A percentile compares a stretch with the other conserved stretches of the same genome.
phyloP scores from a whole-genome alignment of 768 basidiomycete species.

The Lenzites betulinus region DNA sequence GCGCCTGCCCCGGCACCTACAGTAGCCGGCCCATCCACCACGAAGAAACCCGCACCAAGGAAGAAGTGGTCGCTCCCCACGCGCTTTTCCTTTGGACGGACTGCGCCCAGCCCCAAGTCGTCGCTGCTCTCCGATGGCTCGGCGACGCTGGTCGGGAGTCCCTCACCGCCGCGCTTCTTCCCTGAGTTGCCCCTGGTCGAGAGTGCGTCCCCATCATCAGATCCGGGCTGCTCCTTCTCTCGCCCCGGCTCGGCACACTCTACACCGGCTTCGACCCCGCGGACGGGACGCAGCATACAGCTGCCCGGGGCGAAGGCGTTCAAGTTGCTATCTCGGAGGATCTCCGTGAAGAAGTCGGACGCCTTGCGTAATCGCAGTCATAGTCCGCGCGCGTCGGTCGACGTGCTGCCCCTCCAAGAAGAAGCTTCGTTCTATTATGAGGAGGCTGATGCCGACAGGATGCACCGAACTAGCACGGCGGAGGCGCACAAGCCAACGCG shows the following conservation, averaged over 20 bases:
- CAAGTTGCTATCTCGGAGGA: conserved; percentile 10
- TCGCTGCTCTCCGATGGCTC: conserved; percentile 8
- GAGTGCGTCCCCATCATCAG: neutral
- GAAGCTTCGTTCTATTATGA: neutral
- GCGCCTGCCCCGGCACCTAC: neutral
- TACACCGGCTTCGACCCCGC: neutral
- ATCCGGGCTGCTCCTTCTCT: neutral
- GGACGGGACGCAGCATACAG: neutral
- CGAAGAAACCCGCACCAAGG: neutral
- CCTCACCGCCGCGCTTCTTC: neutral
- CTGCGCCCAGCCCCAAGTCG: conserved; percentile 6
- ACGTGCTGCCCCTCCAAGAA: neutral
- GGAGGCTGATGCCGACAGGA: neutral
- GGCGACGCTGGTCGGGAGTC: neutral
- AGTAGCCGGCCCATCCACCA: neutral
- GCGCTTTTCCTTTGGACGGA: neutral
- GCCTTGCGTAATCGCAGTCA: neutral
- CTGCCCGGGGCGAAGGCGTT: conserved; percentile 14
- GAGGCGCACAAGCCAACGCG: neutral
- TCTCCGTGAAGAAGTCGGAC: conserved; percentile 7
- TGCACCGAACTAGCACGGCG: neutral
- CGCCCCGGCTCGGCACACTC: neutral
- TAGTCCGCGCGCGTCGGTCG: neutral
- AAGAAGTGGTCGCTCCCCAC: conserved; percentile 9
- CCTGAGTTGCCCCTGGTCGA: conserved; percentile 10